A percentile compares a stretch with the other conserved stretches of the same genome.
These are phyloP conservation scores for Sarocladiaceae sp. DNA, from an alignment of 2,329 filamentous ascomycete genomes.

Conservation along the genomic window DNA sequence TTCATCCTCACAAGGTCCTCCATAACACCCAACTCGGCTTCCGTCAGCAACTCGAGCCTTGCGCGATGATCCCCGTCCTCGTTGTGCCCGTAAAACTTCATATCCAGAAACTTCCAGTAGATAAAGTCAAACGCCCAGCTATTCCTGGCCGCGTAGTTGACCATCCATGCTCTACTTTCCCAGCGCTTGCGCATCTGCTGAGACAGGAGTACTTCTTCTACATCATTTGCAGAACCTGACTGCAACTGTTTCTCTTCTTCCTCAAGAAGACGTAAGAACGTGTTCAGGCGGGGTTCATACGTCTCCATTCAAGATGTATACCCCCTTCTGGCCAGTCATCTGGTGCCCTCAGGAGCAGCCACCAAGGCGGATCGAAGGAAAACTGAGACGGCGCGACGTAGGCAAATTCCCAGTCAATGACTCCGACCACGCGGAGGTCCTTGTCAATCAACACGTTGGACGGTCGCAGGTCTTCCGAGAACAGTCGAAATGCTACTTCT, in stretches of 20 bases:
- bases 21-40: conserved; percentile 26
- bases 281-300: conserved; percentile 26
- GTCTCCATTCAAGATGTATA: conserved; percentile 22
- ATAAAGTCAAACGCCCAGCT: conserved; percentile 32
- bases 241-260: neutral
- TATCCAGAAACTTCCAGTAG: conserved; percentile 30
- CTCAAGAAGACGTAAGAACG: conserved; percentile 24
- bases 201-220: conserved; percentile 18
- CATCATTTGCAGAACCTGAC: neutral
- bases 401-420: conserved; percentile 36
- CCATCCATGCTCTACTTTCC: conserved; percentile 25
- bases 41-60: neutral
- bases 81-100: conserved; percentile 23
- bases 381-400: conserved; percentile 29
- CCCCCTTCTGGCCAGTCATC: conserved; percentile 26
- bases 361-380: conserved; percentile 29
- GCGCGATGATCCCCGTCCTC: conserved; percentile 1
- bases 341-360: conserved; percentile 26
- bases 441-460: conserved; percentile 26
- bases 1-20: conserved; percentile 20
- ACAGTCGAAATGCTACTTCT: conserved; percentile 20
- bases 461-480: conserved; percentile 24
- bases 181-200: conserved; percentile 29
- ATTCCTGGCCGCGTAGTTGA: conserved; percentile 29
- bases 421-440: conserved; percentile 20